Conservation (phyloP, 2,329 filamentous ascomycete species). For the Sordariomycetes sp. region DNA sequence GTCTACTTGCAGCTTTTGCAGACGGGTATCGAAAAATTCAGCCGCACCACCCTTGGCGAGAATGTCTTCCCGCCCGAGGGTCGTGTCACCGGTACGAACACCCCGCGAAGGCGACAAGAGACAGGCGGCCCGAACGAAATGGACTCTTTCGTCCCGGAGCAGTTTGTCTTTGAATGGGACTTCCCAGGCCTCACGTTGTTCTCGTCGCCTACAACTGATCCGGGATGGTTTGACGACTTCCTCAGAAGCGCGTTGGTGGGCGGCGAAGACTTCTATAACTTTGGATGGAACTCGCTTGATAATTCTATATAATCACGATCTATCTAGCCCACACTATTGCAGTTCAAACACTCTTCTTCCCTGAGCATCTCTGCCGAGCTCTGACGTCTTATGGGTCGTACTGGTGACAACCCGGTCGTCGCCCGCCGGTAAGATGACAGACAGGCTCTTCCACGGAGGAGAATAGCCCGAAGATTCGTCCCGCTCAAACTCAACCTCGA, state of each 20-base stretch:
- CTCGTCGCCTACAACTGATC: slow-evolving; percentile 13
- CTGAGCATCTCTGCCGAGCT: slow-evolving; percentile 10
- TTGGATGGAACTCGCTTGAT: slow-evolving; percentile 6
- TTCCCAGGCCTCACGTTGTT: slow-evolving; percentile 42
- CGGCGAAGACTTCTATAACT: slow-evolving; percentile 11
- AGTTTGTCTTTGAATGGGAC: slow-evolving; percentile 50
- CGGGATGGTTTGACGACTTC: slow-evolving; percentile 16
- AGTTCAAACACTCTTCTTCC: slow-evolving; percentile 13
- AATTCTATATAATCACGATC: background rate
- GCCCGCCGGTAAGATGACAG: slow-evolving; percentile 20
- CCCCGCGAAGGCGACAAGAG: background rate
- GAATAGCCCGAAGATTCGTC: slow-evolving; percentile 21
- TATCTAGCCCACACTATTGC: background rate
- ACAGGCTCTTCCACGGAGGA: slow-evolving; percentile 22
- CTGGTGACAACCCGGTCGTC: slow-evolving; percentile 13
- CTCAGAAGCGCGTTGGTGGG: slow-evolving; percentile 11
- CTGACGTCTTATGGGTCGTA: slow-evolving; percentile 5
- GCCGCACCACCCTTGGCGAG: slow-evolving; percentile 5
- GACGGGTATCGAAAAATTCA: slow-evolving; percentile 13
- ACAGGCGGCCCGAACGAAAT: slow-evolving; percentile 25
- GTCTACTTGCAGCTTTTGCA: slow-evolving; percentile 15
- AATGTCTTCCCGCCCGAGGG: background rate
- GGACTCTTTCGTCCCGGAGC: slow-evolving; percentile 42
- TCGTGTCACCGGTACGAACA: background rate
- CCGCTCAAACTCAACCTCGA: slow-evolving; percentile 16